phyloP scores from a whole-genome alignment of 331 rosid species.

The Acacia concinna region DNA sequence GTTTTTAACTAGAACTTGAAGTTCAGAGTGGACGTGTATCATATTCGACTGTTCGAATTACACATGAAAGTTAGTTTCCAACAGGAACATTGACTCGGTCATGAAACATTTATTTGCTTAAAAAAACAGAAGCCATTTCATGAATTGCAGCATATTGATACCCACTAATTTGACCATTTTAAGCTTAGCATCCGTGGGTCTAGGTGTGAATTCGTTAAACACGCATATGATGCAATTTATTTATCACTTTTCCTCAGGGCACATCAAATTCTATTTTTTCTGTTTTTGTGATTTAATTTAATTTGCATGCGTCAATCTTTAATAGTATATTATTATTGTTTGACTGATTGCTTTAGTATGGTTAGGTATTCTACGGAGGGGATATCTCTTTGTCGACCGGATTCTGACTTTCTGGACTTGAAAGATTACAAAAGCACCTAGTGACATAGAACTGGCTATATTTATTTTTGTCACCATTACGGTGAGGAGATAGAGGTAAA shows the following conservation, averaged over 20 bases:
- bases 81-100: constrained; percentile 16
- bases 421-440: constrained; percentile 39
- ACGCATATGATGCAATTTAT: background rate
- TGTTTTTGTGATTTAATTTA: constrained; percentile 22
- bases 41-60: constrained; percentile 27
- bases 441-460: constrained; percentile 22
- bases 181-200: constrained; percentile 26
- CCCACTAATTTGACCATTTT: constrained; percentile 14
- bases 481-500: constrained; percentile 34
- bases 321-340: constrained; percentile 14
- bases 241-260: background rate
- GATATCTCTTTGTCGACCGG: constrained; percentile 39
- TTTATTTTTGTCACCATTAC: constrained; percentile 32
- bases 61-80: constrained; percentile 12
- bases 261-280: background rate
- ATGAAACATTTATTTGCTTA: background rate
- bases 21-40: constrained; percentile 27
- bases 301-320: constrained; percentile 5
- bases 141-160: constrained; percentile 21
- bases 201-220: background rate
- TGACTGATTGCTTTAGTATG: constrained; percentile 10
- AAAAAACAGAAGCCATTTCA: background rate
- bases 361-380: constrained; percentile 28
- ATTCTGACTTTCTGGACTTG: constrained; percentile 28
- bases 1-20: constrained; percentile 32